phyloP scores from a whole-genome alignment of 257 asterid species.

The Coffea eugenioides region DNA sequence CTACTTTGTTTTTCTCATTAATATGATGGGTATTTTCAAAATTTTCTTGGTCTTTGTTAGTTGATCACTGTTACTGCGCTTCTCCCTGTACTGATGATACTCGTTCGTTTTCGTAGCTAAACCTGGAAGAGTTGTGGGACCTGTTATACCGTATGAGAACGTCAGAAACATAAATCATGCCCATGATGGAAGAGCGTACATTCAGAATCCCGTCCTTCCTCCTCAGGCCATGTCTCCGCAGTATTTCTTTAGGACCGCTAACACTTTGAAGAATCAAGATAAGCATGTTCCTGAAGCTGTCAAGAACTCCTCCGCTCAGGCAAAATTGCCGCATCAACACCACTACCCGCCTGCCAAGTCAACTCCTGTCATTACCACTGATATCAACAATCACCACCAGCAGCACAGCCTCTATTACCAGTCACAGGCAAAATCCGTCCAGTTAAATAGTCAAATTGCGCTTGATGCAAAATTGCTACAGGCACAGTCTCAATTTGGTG shows the following conservation, averaged over 20 bases:
- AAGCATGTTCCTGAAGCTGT: slow-evolving; percentile 31
- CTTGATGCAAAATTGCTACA: slow-evolving; percentile 66
- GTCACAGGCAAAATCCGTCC: slow-evolving; percentile 46
- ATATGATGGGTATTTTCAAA: neutral
- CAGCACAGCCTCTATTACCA: slow-evolving; percentile 42
- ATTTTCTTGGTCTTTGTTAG: neutral
- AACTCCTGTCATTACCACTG: slow-evolving; percentile 31
- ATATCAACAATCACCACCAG: slow-evolving; percentile 47
- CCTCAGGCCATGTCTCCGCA: slow-evolving; percentile 46
- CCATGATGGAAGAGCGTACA: slow-evolving; percentile 31
- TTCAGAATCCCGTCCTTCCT: slow-evolving; percentile 34
- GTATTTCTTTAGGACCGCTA: slow-evolving; percentile 32
- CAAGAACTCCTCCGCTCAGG: slow-evolving; percentile 38
- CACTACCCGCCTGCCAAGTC: slow-evolving; percentile 32
- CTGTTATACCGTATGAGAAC: slow-evolving; percentile 57
- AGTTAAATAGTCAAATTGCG: slow-evolving; percentile 45
- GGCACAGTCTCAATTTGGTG: slow-evolving; percentile 65
- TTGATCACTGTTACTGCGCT: neutral
- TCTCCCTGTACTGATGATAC: neutral
- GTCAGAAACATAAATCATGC: slow-evolving; percentile 27
- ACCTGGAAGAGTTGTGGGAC: slow-evolving; percentile 59
- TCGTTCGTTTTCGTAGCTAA: slow-evolving; percentile 36
- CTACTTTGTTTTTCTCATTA: neutral
- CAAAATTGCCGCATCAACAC: slow-evolving; percentile 31
- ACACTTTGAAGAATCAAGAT: slow-evolving; percentile 41